Percentiles rank a stretch among this genome's conserved stretches.
Conservation (phyloP, 352 stramenopile genomes). For the Pythium oligandrum region DNA sequence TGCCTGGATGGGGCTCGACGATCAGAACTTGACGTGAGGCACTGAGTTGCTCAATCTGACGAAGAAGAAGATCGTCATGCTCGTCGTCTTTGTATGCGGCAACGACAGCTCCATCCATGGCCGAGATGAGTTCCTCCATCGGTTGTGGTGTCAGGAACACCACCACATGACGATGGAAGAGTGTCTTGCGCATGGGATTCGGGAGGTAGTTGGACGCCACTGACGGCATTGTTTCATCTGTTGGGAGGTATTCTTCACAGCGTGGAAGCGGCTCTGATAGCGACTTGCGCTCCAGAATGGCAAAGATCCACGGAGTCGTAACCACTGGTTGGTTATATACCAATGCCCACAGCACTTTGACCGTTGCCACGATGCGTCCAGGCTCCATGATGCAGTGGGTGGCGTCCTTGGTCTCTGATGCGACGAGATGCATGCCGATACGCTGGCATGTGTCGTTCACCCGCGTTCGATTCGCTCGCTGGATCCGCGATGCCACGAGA, state of each 20-base stretch:
- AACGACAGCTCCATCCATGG: conserved; percentile 69
- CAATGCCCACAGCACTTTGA: conserved; percentile 84
- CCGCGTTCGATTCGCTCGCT: conserved; percentile 42
- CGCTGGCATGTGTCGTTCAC: conserved; percentile 75
- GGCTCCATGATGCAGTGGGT: conserved; percentile 87
- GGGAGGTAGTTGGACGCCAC: conserved; percentile 66
- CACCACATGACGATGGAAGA: conserved; percentile 66
- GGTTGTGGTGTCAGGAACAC: conserved; percentile 70
- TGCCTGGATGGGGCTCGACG: conserved; percentile 44
- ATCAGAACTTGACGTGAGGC: conserved; percentile 51
- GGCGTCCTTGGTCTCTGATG: conserved; percentile 44
- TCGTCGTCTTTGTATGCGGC: conserved; percentile 47
- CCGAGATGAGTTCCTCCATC: conserved; percentile 73
- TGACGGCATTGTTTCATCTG: conserved; percentile 45
- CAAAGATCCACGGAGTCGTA: conserved; percentile 75
- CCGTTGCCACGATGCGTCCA: conserved; percentile 72
- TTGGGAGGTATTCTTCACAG: conserved; percentile 73
- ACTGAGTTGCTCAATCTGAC: conserved; percentile 44
- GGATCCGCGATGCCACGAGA: conserved; percentile 72
- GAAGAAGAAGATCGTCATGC: conserved; percentile 54
- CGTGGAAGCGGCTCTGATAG: conserved; percentile 67
- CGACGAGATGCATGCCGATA: conserved; percentile 78
- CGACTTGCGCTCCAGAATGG: conserved; percentile 66
- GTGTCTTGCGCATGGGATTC: conserved; percentile 67
- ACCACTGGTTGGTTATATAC: conserved; percentile 84